Base-by-base conservation (phyloP, 1,284 basidiomycete species). In the Marasmius sp. region DNA sequence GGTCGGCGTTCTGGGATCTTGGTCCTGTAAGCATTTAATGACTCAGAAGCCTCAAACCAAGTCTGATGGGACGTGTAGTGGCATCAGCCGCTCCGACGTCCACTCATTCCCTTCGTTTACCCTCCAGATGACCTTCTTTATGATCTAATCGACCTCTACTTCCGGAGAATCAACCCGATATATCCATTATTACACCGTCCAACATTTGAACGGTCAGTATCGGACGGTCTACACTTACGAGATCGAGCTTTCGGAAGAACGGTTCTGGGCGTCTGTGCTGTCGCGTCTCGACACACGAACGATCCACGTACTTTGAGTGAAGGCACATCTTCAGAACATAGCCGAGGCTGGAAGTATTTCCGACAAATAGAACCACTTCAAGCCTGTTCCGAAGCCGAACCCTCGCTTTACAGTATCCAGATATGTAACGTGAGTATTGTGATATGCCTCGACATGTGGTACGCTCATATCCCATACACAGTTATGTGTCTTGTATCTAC, bases 121-220 rank as follows among this genome's bases (percentile, higher is more conserved):
- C 86, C 86, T 0, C 76, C 79, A 0, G 65, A 74, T 2, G 85
- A 88, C 57, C 75, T 92, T 16, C 77, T 84, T 22, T 65, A 67
- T 4, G 59, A 60, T 1, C 79, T 93, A 38, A 77, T 92, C 61
- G 79, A 86, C 14, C 75, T 85, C 14, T 92, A 84, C 70, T 92
- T 92, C 69, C 64, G 64, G 6, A 66, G 81, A 53, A 67, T 81
- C 67, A 87, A 91, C 70, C 65, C 72, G 10, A 73, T 82, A 60
- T 71, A 81, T n/a, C 85, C 86, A 3, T 74, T 92, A 16, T 72
- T 93, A 10, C 89, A 92, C 67, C 80, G 81, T 0, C 81, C 82
- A 3, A 84, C 81, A 18, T 91, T 93, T 66, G 80, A 85, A 59
- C 71, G 76, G 10, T 75, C 81, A 47, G 71, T 87, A 49, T 70